Evolutionary conservation across 495 filamentous ascomycete genomes (phyloP).

Genomic region (Trichoderma virens): DNA sequence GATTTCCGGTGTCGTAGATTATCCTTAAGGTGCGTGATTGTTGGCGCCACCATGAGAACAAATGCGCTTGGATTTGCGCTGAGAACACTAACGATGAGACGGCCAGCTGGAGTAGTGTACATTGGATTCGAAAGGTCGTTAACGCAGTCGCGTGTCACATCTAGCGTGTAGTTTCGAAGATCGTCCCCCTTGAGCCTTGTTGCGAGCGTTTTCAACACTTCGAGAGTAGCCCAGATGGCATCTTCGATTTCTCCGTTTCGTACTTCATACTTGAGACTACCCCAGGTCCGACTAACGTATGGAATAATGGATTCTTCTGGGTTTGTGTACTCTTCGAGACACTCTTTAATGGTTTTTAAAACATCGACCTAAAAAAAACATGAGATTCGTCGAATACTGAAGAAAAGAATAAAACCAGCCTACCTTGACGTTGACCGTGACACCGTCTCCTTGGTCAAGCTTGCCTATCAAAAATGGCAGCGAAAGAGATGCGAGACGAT

Average conservation of each 20-base stretch:
- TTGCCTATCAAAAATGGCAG: constrained; percentile 41
- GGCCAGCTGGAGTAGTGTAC: constrained; percentile 8
- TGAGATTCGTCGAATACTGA: neutral
- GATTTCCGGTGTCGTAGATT: constrained; percentile 7
- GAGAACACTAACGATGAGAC: constrained; percentile 9
- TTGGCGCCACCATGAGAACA: constrained; percentile 10
- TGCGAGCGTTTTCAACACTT: constrained; percentile 37
- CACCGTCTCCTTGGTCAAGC: constrained; percentile 42
- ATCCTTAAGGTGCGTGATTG: constrained; percentile 7
- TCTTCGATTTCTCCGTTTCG: constrained; percentile 47
- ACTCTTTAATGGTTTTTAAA: constrained; percentile 39
- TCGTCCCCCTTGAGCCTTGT: constrained; percentile 25
- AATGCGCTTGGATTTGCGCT: constrained; percentile 7
- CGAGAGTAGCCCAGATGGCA: constrained; percentile 37
- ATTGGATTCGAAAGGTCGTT: constrained; percentile 26
- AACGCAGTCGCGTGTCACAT: constrained; percentile 33
- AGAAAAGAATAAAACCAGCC: neutral
- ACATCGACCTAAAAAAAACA: constrained; percentile 38
- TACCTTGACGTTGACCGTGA: constrained; percentile 42
- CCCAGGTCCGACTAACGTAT: constrained; percentile 40
- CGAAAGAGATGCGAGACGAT: constrained; percentile 27
- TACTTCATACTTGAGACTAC: constrained; percentile 50
- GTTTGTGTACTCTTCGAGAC: constrained; percentile 33
- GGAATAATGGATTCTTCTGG: constrained; percentile 32
- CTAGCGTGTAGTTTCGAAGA: constrained; percentile 28